Base-by-base conservation (phyloP, 164 flowering plant species). In the Tetrastigma voinierianum region DNA sequence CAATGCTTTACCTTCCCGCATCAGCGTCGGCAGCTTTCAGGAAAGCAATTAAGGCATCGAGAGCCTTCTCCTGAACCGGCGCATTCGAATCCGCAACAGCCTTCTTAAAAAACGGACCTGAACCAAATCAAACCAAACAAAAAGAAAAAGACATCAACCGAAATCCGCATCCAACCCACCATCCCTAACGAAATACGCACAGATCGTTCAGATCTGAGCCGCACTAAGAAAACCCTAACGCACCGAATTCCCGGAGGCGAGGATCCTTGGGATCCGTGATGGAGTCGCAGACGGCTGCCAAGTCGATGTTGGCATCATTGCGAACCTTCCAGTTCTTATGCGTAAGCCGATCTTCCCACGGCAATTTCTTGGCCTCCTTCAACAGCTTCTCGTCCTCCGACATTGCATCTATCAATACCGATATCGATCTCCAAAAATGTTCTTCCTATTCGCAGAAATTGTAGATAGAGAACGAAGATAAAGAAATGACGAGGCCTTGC, bases 301-400 rank as follows among this genome's bases (percentile, higher is more conserved):
- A 78, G 74, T 95, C 99, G 69, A 90, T 77, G 70, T 95, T 95
- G 19, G 90, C 99, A 57, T 95, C 99, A 69, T 86, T 93, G 69
- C 99, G 69, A 8, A 95, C 97, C 77, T 95, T 95, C 99, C 99
- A 95, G 74, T 89, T 95, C 82, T 95, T 95, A 81, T 95, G 99
- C 44, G 77, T 25, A 44, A 95, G 81, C 14, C 99, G 91, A 76
- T 95, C 99, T 69, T 92, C 99, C 99, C 99, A 95, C 15, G 97
- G 96, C 63, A 90, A 73, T 71, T 92, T 95, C 88, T 94, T 94
- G 71, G 98, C 98, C 77, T 94, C 98, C 76, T 86, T 91, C 73
- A 94, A 78, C 62, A 94, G 61, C 61, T 91, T 94, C 88, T 94
- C 98, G 44, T 94, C 98, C 74, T 94, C 98, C 67, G 98, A 81